phyloP scores from a whole-genome alignment of 257 asterid genomes.

The Solanum peruvianum region DNA sequence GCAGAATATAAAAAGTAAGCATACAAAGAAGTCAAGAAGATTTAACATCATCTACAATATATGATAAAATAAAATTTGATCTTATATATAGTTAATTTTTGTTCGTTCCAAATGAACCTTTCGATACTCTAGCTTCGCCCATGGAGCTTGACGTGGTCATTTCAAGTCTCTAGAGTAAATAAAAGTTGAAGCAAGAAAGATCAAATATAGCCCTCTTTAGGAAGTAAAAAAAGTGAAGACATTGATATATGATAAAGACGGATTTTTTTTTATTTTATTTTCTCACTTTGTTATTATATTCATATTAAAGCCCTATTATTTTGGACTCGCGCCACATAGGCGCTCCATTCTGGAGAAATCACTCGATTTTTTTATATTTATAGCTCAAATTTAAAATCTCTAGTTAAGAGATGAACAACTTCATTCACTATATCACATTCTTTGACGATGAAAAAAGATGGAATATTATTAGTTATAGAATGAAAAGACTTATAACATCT shows the following conservation, averaged over 20 bases:
- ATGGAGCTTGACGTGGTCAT: neutral
- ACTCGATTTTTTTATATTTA: fast-evolving
- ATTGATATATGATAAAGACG: neutral
- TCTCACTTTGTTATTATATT: too few relatives aligned
- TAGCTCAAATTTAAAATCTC: too few relatives aligned
- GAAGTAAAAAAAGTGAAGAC: neutral
- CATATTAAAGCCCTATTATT: too few relatives aligned
- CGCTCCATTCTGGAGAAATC: too few relatives aligned
- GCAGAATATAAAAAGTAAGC: neutral
- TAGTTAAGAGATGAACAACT: neutral
- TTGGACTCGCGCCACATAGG: too few relatives aligned
- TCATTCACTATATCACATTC: too few relatives aligned
- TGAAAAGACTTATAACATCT: neutral
- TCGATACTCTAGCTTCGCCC: neutral
- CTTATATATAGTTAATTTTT: neutral
- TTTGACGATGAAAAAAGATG: neutral
- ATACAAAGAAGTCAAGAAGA: fast-evolving
- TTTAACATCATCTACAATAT: neutral
- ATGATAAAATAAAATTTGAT: neutral
- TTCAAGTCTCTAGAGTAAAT: neutral
- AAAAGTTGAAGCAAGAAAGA: neutral
- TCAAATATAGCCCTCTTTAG: neutral
- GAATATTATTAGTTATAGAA: neutral
- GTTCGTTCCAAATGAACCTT: neutral
- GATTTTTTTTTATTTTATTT: too few relatives aligned